These are phyloP conservation scores for Purshia tridentata DNA, from an alignment of 306 rosid species.

Conservation along the genomic window DNA sequence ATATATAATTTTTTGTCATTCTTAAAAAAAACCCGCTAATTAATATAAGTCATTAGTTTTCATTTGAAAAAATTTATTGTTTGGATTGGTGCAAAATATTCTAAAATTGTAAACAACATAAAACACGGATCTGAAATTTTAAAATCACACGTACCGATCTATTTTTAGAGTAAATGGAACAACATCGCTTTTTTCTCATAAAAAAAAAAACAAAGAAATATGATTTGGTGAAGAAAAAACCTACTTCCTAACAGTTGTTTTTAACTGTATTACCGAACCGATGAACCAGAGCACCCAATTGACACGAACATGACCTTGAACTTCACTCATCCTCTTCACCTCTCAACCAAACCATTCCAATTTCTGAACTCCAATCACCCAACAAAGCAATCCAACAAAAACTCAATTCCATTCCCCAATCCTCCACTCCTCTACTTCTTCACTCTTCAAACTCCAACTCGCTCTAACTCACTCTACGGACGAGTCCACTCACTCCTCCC, in stretches of 20 bases:
- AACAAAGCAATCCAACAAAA: not conserved
- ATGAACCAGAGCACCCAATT: not conserved
- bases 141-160: no score
- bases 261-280: not conserved
- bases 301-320: not conserved
- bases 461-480: constrained; percentile 3
- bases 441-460: constrained; percentile 9
- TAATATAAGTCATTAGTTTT: no score
- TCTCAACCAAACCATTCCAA: constrained; percentile 10
- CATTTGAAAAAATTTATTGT: no score
- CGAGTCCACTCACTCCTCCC: constrained; percentile 18
- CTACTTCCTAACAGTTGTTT: no score
- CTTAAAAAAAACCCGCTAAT: no score
- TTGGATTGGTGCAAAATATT: no score
- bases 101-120: no score
- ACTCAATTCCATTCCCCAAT: constrained; percentile 2
- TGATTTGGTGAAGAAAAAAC: no score
- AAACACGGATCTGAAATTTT: no score
- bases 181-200: no score
- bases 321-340: constrained; percentile 1
- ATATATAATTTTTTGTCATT: no score
- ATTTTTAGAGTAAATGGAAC: no score
- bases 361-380: not conserved
- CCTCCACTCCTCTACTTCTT: not conserved
- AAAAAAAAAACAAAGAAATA: not conserved